Conservation (phyloP, 176 grass and related monocot genomes). For the Avena insularis region DNA sequence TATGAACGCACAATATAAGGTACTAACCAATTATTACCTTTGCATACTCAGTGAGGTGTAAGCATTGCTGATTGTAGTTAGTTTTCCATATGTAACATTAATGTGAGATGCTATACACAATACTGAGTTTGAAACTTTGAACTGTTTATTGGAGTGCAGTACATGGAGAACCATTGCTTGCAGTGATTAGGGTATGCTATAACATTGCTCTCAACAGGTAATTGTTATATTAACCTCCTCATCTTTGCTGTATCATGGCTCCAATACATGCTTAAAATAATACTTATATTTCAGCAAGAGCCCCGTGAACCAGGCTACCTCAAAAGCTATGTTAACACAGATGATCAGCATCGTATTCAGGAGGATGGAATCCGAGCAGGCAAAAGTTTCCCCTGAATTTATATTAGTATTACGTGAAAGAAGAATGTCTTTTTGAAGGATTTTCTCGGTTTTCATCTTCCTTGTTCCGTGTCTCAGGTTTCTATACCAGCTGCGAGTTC, state of each 20-base stretch:
- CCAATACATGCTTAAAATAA: slow-evolving; percentile 42
- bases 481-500: slow-evolving; percentile 51
- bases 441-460: slow-evolving; percentile 28
- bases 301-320: slow-evolving; percentile 97
- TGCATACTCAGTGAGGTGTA: slow-evolving; percentile 8
- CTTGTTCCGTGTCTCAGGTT: slow-evolving; percentile 59
- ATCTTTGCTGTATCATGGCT: slow-evolving; percentile 41
- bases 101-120: slow-evolving; percentile 19
- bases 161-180: slow-evolving; percentile 96
- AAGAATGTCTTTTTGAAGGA: slow-evolving; percentile 23
- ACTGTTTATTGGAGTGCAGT: slow-evolving; percentile 66
- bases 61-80: slow-evolving; percentile 30
- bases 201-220: slow-evolving; percentile 99
- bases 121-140: slow-evolving; percentile 40
- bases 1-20: not conserved
- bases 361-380: slow-evolving; percentile 93
- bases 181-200: slow-evolving; percentile 99
- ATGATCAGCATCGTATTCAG: slow-evolving; percentile 99
- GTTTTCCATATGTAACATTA: slow-evolving; percentile 27
- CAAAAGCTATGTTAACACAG: slow-evolving; percentile 99
- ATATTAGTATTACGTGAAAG: slow-evolving; percentile 26
- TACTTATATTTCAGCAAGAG: slow-evolving; percentile 82
- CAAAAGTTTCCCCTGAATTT: slow-evolving; percentile 35
- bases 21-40: slow-evolving; percentile 12
- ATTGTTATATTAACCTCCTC: slow-evolving; percentile 36